Percentiles rank a stretch among this genome's conserved stretches.
These are phyloP conservation scores for Wallacemonas rigidus DNA, from an alignment of 208 protist genomes.

Conservation along the genomic window DNA sequence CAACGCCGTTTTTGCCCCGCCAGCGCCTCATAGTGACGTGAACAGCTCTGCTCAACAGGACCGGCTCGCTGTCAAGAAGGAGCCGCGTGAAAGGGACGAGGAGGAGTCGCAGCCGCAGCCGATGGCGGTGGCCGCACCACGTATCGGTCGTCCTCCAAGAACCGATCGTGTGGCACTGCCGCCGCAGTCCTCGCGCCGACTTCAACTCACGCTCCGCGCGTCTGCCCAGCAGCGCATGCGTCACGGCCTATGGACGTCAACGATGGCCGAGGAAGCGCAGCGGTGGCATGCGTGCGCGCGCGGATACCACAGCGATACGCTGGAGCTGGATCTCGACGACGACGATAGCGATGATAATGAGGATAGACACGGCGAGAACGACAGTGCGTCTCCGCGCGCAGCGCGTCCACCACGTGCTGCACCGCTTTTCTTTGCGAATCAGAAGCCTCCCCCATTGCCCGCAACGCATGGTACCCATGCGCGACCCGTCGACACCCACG, in stretches of 20 bases:
- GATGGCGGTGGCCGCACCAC: not conserved
- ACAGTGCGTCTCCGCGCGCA: not conserved
- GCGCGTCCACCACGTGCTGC: not conserved
- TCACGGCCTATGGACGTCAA: slow-evolving; percentile 6
- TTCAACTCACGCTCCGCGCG: slow-evolving; percentile 6
- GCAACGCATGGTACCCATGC: not conserved
- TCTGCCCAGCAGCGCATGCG: slow-evolving; percentile 6
- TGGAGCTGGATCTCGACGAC: slow-evolving; percentile 1
- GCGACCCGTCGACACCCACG: not conserved
- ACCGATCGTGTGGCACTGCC: too few species aligned
- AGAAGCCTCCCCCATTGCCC: not conserved
- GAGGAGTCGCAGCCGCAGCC: too few species aligned
- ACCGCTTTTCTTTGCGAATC: not conserved
- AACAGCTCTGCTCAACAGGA: too few species aligned
- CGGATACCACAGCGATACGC: not conserved
- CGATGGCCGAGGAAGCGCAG: slow-evolving; percentile 6
- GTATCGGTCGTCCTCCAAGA: not conserved
- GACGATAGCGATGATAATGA: slow-evolving; percentile 3
- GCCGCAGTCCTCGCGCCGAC: not conserved
- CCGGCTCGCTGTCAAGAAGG: too few species aligned
- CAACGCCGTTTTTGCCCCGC: not conserved
- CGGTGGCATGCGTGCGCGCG: not conserved
- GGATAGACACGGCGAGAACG: not conserved
- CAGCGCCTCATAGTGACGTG: too few species aligned
- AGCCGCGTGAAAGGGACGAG: not conserved